Base-by-base conservation (phyloP, 208 protist genomes). In the Leishmania arabica region DNA sequence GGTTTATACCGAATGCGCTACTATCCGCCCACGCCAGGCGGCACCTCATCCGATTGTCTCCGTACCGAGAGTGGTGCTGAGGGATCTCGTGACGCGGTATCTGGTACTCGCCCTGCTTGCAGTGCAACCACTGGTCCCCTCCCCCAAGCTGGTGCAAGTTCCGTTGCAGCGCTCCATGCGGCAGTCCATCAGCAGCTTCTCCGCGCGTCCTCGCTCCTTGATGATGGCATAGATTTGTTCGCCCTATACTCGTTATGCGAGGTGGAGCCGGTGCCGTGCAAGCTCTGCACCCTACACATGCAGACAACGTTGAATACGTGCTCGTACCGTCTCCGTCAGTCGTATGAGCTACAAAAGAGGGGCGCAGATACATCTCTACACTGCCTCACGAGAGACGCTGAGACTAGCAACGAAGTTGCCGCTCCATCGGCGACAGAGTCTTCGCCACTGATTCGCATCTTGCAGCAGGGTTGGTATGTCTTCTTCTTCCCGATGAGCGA, bases 401-500 rank as follows among this genome's bases (percentile, higher is more conserved):
- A 62, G 3, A 47, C n/a, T n/a, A 0, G 31, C 7, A 11, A 51
- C 6, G 69, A 37, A 37, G 72, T 9, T 70, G 9, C 9, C 37
- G 37, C 65, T 1, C 37, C 3, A 47, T 70, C 37, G 49, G 11
- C n/a, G 1, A 6, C 40, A 1, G 72, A 51, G 53, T 66, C 80
- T 11, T 77, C 73, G 47, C 54, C 74, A 19, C 40, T 70, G 54
- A 40, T 78, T 1, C 40, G 1, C 15, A 37, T 47, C 31, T n/a
- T 75, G 58, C 69, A 77, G 34, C 37, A 40, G 6, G 70, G 81
- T 51, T 83, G 79, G 82, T 79, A 92, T 68, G 84, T 78, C 53
- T 89, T 93, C 45, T 84, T 93, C 70, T 96, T 96, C 53, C 92
- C 92, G 31, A 83, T 96, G 66, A 96, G 90, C 74, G 90, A 89